Evolutionary conservation across 208 protist species (phyloP).

Genomic region (Leishmania tarentolae): DNA sequence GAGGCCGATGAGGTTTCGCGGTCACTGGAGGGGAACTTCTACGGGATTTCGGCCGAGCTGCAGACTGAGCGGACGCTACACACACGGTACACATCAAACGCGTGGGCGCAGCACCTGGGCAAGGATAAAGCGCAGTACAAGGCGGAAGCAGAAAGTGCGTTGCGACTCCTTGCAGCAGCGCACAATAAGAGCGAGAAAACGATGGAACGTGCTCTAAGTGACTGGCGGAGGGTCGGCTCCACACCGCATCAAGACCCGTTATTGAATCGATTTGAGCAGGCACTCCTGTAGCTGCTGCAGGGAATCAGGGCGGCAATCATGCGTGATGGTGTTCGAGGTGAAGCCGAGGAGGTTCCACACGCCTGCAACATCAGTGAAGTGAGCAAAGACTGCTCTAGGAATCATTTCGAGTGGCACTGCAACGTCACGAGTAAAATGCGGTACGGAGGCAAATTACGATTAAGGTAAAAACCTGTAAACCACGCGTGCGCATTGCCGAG

Average conservation of each 20-base stretch:
- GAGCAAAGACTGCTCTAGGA: not conserved
- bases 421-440: not conserved
- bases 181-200: slow-evolving; percentile 6
- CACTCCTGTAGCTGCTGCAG: slow-evolving; percentile 30
- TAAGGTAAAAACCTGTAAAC: slow-evolving; percentile 12
- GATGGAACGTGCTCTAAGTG: slow-evolving; percentile 25
- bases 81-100: slow-evolving; percentile 55
- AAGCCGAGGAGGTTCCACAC: not conserved
- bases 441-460: slow-evolving; percentile 1
- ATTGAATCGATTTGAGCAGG: slow-evolving; percentile 63
- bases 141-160: slow-evolving; percentile 30
- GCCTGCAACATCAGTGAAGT: slow-evolving; percentile 1
- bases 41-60: slow-evolving; percentile 43
- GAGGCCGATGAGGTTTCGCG: slow-evolving; percentile 4
- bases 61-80: slow-evolving; percentile 48
- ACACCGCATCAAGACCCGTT: slow-evolving; percentile 37
- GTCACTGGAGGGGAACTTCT: slow-evolving; percentile 35
- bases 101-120: slow-evolving; percentile 59
- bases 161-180: slow-evolving; percentile 39
- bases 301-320: not conserved
- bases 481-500: not conserved
- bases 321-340: not conserved
- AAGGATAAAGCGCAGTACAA: slow-evolving; percentile 29
- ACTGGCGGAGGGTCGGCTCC: slow-evolving; percentile 53
- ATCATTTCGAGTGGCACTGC: not conserved